These are phyloP conservation scores for Fusarium graminum DNA, from an alignment of 2,329 filamentous ascomycete genomes.

Conservation along the genomic window DNA sequence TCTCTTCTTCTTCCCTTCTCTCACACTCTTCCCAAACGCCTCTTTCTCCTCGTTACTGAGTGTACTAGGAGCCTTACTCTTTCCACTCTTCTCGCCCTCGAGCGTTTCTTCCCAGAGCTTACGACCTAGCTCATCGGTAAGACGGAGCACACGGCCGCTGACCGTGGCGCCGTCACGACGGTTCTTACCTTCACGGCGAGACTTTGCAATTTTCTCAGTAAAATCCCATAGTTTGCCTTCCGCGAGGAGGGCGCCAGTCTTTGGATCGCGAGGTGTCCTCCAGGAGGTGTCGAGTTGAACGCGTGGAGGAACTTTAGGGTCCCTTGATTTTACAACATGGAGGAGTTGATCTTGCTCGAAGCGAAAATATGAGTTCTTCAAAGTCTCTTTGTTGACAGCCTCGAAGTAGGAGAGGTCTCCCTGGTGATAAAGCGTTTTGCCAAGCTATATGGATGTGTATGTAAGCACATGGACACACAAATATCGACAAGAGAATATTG, in stretches of 20 bases:
- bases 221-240: constrained; percentile 91
- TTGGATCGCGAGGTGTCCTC: constrained; percentile 75
- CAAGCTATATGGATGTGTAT: constrained; percentile 67
- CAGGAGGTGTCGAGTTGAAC: constrained; percentile 81
- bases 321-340: constrained; percentile 76
- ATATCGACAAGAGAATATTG: neutral
- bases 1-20: constrained; percentile 62
- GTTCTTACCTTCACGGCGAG: constrained; percentile 93
- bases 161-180: constrained; percentile 93
- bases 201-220: constrained; percentile 86
- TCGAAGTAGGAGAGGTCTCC: constrained; percentile 98
- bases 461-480: constrained; percentile 20
- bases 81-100: constrained; percentile 54
- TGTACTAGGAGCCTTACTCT: constrained; percentile 56
- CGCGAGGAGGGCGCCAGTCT: constrained; percentile 72
- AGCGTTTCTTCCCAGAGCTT: constrained; percentile 74
- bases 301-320: constrained; percentile 69
- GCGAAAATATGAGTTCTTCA: constrained; percentile 90
- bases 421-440: constrained; percentile 97
- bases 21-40: constrained; percentile 58
- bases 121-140: constrained; percentile 80
- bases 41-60: constrained; percentile 65
- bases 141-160: constrained; percentile 79
- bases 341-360: constrained; percentile 94
- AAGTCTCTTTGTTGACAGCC: constrained; percentile 96